phyloP scores from a whole-genome alignment of 495 filamentous ascomycete species.

The Trichoderma erinaceum region DNA sequence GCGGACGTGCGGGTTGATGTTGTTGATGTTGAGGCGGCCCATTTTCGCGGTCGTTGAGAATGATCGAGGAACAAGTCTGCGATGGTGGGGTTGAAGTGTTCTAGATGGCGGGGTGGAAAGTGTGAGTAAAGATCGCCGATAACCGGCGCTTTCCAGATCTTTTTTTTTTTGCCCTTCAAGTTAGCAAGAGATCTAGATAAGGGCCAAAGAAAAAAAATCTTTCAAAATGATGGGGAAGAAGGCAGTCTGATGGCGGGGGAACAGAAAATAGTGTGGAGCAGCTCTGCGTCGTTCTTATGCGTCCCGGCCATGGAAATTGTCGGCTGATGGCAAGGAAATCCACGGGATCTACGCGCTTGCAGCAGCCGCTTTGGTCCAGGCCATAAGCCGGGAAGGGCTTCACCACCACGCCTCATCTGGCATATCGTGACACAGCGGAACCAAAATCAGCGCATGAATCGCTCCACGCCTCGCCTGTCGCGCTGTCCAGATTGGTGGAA shows the following conservation, averaged over 20 bases:
- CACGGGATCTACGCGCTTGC: slow-evolving; percentile 5
- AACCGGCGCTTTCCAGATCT: slow-evolving; percentile 1
- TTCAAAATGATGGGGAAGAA: slow-evolving; percentile 2
- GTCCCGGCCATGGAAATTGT: background rate
- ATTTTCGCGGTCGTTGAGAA: slow-evolving; percentile 13
- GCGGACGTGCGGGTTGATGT: slow-evolving; percentile 84
- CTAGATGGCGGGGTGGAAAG: slow-evolving; percentile 38
- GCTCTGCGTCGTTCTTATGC: background rate
- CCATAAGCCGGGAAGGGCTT: background rate
- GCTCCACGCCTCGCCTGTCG: slow-evolving; percentile 1
- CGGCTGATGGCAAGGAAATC: slow-evolving; percentile 4
- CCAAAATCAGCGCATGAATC: background rate
- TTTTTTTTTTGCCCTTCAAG: background rate
- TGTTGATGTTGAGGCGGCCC: slow-evolving; percentile 67
- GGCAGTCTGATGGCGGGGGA: background rate
- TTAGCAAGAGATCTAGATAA: background rate
- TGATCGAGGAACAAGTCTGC: slow-evolving; percentile 22
- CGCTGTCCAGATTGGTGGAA: background rate
- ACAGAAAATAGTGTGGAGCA: background rate
- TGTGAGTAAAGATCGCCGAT: background rate
- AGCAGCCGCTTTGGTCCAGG: background rate
- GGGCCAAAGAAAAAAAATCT: background rate
- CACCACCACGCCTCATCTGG: background rate
- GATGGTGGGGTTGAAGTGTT: slow-evolving; percentile 30
- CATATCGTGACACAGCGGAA: background rate